Percentiles rank a stretch among this genome's conserved stretches.
Evolutionary conservation across 2,329 filamentous ascomycete species (phyloP).

Genomic region (Knoxdaviesia capensis): DNA sequence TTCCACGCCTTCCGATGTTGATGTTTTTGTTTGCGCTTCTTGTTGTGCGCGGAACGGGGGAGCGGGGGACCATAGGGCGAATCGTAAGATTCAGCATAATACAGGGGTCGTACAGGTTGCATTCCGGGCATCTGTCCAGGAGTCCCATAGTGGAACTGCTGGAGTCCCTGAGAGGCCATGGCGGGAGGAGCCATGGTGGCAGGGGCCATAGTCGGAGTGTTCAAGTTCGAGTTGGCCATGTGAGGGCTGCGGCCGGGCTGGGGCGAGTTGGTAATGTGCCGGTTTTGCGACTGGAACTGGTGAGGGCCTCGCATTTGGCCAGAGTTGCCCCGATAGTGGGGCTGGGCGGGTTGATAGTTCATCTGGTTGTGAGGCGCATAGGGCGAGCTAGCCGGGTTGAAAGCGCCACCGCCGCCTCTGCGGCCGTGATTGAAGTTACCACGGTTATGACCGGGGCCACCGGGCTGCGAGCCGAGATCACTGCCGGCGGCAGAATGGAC

Average conservation of each 20-base stretch:
- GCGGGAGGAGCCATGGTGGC: slow-evolving; percentile 26
- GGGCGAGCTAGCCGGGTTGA: slow-evolving; percentile 22
- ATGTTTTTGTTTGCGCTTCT: no score
- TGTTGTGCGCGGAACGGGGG: no score
- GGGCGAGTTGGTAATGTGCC: slow-evolving; percentile 38
- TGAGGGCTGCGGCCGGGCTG: slow-evolving; percentile 47
- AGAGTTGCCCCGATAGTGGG: slow-evolving; percentile 17
- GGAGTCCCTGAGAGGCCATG: slow-evolving; percentile 45
- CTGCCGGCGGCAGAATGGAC: slow-evolving; percentile 43
- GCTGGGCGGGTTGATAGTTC: slow-evolving; percentile 17
- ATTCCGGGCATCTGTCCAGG: slow-evolving; percentile 3
- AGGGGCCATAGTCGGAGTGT: slow-evolving; percentile 47
- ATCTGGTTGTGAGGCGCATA: slow-evolving; percentile 22
- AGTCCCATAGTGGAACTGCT: slow-evolving; percentile 33
- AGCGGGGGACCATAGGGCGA: no score
- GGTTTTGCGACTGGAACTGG: slow-evolving; percentile 20
- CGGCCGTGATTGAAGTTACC: slow-evolving; percentile 30
- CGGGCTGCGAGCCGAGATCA: slow-evolving; percentile 5
- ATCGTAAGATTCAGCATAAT: no score
- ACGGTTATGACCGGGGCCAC: slow-evolving; percentile 34
- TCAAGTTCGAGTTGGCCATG: slow-evolving; percentile 42
- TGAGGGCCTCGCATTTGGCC: slow-evolving; percentile 30
- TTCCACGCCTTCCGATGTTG: no score
- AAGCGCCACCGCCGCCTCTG: slow-evolving; percentile 27
- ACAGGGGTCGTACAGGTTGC: slow-evolving; percentile 5